Evolutionary conservation across 495 filamentous ascomycete genomes (phyloP).

Genomic region (Xylaria cubensis): DNA sequence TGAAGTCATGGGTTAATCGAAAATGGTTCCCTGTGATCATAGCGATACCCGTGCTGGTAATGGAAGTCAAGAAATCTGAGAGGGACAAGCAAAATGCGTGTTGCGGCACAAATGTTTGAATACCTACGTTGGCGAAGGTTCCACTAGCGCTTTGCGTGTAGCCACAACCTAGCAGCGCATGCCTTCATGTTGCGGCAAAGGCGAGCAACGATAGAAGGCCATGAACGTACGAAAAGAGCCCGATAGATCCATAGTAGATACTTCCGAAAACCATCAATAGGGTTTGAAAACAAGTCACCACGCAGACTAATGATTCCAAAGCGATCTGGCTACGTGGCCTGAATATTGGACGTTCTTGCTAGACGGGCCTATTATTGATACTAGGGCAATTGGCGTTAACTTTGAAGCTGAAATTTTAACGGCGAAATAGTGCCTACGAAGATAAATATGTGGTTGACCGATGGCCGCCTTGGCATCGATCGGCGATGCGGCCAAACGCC

Average conservation of each 20-base stretch:
- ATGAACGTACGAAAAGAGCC: background rate
- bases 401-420: background rate
- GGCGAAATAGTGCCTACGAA: background rate
- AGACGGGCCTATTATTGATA: background rate
- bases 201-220: background rate
- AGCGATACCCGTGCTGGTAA: background rate
- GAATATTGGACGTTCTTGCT: background rate
- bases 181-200: background rate
- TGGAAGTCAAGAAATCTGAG: background rate
- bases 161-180: background rate
- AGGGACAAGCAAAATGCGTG: background rate
- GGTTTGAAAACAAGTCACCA: background rate
- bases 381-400: background rate
- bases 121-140: too few relatives aligned
- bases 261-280: background rate
- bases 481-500: constrained; percentile 14
- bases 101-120: background rate
- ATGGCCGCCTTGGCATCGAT: constrained; percentile 15
- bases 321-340: background rate
- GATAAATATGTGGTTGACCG: background rate
- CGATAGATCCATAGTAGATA: background rate
- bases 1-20: background rate
- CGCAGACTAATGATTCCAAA: background rate
- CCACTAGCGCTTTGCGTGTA: too few relatives aligned
- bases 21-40: background rate